Percentiles rank a stretch among this genome's conserved stretches.
phyloP scores from a whole-genome alignment of 1,284 basidiomycete genomes.

The Malassezia sympodialis region DNA sequence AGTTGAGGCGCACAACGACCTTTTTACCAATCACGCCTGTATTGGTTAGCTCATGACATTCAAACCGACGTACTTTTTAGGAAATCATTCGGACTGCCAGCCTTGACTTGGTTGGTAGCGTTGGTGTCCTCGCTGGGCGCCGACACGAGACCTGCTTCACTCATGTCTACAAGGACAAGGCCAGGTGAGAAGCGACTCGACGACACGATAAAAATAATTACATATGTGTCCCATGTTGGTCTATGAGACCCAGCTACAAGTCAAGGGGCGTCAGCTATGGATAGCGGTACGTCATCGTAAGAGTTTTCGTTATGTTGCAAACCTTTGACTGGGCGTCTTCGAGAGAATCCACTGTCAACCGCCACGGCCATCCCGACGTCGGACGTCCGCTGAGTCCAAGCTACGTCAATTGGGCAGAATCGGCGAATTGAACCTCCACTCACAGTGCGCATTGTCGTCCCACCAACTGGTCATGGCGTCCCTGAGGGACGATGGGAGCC shows the following conservation, averaged over 20 bases:
- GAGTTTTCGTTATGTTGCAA: too few relatives aligned
- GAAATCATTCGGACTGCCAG: conserved; percentile 41
- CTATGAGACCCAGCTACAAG: too few relatives aligned
- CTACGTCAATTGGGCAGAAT: neutral
- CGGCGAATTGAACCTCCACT: neutral
- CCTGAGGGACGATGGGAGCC: conserved; percentile 1
- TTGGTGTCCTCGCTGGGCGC: neutral
- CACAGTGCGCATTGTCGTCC: neutral
- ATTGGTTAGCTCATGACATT: conserved; percentile 49
- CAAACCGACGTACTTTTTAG: conserved; percentile 27
- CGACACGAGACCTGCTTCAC: neutral
- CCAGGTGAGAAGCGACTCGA: neutral
- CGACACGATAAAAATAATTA: neutral
- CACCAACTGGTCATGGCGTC: neutral
- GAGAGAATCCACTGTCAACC: too few relatives aligned
- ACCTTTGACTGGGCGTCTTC: too few relatives aligned
- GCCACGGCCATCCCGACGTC: too few relatives aligned
- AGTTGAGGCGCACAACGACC: conserved; percentile 86
- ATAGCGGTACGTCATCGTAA: too few relatives aligned
- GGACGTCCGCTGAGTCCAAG: too few relatives aligned
- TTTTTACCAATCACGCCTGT: conserved; percentile 73
- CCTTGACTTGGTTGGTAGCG: conserved; percentile 13
- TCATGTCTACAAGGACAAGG: neutral
- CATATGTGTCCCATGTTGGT: neutral
- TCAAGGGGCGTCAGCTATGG: too few relatives aligned